Conservation (phyloP, 2,329 filamentous ascomycete species). For the Huntiella bhutanensis region DNA sequence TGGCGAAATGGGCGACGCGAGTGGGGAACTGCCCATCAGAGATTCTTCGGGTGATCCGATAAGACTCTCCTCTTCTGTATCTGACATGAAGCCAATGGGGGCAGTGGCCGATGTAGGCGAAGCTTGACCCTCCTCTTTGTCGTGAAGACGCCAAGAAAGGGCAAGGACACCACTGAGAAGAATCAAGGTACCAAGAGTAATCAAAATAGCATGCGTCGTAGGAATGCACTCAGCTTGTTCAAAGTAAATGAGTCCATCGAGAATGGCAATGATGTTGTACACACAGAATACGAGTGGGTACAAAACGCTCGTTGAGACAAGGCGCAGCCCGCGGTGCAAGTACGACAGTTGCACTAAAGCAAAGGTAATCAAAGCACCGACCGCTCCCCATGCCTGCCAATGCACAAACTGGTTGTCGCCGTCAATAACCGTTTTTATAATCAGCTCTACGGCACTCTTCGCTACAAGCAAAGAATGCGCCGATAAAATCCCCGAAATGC, state of each 20-base stretch:
- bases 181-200: constrained; percentile 71
- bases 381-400: constrained; percentile 87
- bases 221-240: constrained; percentile 67
- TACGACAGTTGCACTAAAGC: constrained; percentile 89
- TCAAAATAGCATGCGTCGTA: constrained; percentile 56
- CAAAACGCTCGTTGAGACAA: constrained; percentile 86
- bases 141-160: constrained; percentile 80
- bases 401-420: constrained; percentile 82
- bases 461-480: constrained; percentile 85
- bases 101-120: constrained; percentile 46
- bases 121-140: constrained; percentile 26
- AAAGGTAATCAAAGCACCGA: constrained; percentile 60
- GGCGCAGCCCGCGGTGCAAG: constrained; percentile 77
- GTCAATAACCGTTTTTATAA: constrained; percentile 72
- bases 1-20: constrained; percentile 19
- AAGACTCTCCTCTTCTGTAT: constrained; percentile 30
- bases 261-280: constrained; percentile 96
- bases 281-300: constrained; percentile 97
- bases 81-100: constrained; percentile 63
- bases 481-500: constrained; percentile 80
- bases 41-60: constrained; percentile 17
- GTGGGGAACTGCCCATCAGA: constrained; percentile 14
- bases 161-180: constrained; percentile 76
- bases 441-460: constrained; percentile 87
- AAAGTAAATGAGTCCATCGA: constrained; percentile 96